Percentiles rank a stretch among this genome's conserved stretches.
Conservation (phyloP, 1,284 basidiomycete genomes). For the Leccinum fallax region DNA sequence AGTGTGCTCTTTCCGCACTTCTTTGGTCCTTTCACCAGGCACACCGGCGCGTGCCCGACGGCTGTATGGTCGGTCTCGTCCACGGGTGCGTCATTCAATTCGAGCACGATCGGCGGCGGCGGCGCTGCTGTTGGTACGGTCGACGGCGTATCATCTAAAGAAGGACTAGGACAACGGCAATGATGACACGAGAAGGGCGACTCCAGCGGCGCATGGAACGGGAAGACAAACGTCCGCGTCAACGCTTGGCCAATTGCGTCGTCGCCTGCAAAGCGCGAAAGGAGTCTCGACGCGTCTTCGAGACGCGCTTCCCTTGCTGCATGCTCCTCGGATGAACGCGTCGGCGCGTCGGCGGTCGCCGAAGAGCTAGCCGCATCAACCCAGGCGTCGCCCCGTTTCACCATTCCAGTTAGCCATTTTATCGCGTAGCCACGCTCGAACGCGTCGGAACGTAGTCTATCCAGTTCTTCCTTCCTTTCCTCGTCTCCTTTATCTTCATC, state of each 20-base stretch:
- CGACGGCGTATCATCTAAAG: neutral
- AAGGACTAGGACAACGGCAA: neutral
- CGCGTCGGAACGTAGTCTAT: slow-evolving; percentile 48
- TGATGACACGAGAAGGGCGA: neutral
- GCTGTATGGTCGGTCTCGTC: slow-evolving; percentile 72
- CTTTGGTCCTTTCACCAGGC: too few species aligned
- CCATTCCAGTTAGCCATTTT: slow-evolving; percentile 63
- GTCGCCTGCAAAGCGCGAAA: slow-evolving; percentile 53
- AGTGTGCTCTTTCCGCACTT: too few species aligned
- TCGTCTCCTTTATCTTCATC: slow-evolving; percentile 18
- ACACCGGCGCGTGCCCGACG: slow-evolving; percentile 52
- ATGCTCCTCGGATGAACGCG: slow-evolving; percentile 22
- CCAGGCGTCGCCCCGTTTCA: slow-evolving; percentile 61
- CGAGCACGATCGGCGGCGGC: slow-evolving; percentile 44
- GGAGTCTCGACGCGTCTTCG: slow-evolving; percentile 53
- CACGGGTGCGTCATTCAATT: slow-evolving; percentile 80
- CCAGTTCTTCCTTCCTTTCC: slow-evolving; percentile 18
- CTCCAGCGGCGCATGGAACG: slow-evolving; percentile 16
- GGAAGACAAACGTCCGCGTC: slow-evolving; percentile 57
- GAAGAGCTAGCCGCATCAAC: slow-evolving; percentile 25
- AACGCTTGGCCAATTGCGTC: slow-evolving; percentile 45
- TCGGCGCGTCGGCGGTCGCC: neutral
- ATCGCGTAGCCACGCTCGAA: slow-evolving; percentile 57
- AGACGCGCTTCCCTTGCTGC: slow-evolving; percentile 38
- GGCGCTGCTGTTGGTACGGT: neutral